Percentiles rank a stretch among this genome's conserved stretches.
Evolutionary conservation across 2,329 filamentous ascomycete genomes (phyloP).

Genomic region (Aspergillus tubingensis): DNA sequence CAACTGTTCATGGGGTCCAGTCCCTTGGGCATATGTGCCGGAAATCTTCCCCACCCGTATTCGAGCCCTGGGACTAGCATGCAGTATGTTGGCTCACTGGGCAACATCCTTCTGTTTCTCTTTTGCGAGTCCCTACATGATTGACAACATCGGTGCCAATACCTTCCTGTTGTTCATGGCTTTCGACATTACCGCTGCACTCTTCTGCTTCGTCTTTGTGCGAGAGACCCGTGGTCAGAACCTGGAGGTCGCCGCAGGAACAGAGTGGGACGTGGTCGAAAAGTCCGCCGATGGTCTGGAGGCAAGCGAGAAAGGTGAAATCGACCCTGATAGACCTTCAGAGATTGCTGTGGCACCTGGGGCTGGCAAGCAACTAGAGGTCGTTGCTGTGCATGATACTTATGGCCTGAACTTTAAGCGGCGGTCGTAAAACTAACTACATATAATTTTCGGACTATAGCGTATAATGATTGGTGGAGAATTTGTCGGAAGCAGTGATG

Average conservation of each 20-base stretch:
- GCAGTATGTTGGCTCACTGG: slow-evolving; percentile 42
- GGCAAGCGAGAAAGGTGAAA: not conserved
- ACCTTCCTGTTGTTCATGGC: slow-evolving; percentile 46
- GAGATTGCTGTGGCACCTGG: not conserved
- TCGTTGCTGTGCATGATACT: not conserved
- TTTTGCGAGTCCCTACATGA: slow-evolving; percentile 43
- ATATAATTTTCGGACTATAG: not conserved
- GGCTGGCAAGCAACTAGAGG: not conserved
- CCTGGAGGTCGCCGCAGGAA: slow-evolving; percentile 31
- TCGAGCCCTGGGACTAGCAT: slow-evolving; percentile 41
- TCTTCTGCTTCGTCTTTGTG: slow-evolving; percentile 39
- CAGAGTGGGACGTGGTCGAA: not conserved
- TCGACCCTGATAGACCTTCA: not conserved
- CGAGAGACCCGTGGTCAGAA: slow-evolving; percentile 44
- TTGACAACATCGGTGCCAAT: slow-evolving; percentile 42
- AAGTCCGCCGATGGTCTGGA: not conserved
- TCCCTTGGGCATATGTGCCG: slow-evolving; percentile 40
- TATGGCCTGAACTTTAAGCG: not conserved
- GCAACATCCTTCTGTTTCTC: slow-evolving; percentile 48
- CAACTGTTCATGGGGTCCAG: slow-evolving; percentile 30
- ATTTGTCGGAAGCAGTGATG: too few relatives aligned
- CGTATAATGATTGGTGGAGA: too few relatives aligned
- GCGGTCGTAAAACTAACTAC: not conserved
- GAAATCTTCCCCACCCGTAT: slow-evolving; percentile 45
- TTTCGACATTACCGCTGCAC: slow-evolving; percentile 37